Base-by-base conservation (phyloP, 106 monocot species). In the Dioscorea zingiberensis region DNA sequence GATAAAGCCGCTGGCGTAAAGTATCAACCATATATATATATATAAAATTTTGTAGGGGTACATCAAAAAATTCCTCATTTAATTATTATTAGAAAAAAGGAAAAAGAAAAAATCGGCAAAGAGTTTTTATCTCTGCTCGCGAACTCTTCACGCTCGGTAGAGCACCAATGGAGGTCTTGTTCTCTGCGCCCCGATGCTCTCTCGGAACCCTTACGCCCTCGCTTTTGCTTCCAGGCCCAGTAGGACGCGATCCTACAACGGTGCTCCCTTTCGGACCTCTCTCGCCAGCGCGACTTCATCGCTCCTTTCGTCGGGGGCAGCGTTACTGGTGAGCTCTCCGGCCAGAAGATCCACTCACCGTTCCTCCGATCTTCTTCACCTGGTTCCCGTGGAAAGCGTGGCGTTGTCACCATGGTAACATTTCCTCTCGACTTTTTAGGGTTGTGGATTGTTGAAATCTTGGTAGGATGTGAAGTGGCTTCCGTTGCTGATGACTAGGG, bases 331-430 rank as follows among this genome's bases (percentile, higher is more conserved):
- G 80, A 77, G 1, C 67, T 85, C 69, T 45, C 48, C 24, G 90
- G 90, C 23, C 80, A 71, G 54, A 79, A 62, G 65, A 15, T 85
- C 48, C 22, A 71, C n/a, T 1, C 67, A 7, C 75, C 79, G 1
- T 75, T 69, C 2, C 49, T 81, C 32, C 38, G 46, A 13, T 69
- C 57, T 23, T 48, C 58, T 3, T 6, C 55, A 4, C 16, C 68
- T 24, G 77, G 82, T 9, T 71, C 69, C 68, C 49, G 73, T 5
- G 76, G 71, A 27, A 89, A 79, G 59, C 72, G 79, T 47, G 84
- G 85, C 2, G 89, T 83, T 62, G 82, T 90, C 59, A 90, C 89
- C 30, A 90, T 90, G 89, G 89, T 90, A 80, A 25, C 44, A 58
- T 75, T 25, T 13, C 2, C 65, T 53, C 21, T 24, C 23, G 47